A percentile compares a stretch with the other conserved stretches of the same genome.
Evolutionary conservation across 1,139 yeast species (phyloP).

Genomic region (Pichia sp.): DNA sequence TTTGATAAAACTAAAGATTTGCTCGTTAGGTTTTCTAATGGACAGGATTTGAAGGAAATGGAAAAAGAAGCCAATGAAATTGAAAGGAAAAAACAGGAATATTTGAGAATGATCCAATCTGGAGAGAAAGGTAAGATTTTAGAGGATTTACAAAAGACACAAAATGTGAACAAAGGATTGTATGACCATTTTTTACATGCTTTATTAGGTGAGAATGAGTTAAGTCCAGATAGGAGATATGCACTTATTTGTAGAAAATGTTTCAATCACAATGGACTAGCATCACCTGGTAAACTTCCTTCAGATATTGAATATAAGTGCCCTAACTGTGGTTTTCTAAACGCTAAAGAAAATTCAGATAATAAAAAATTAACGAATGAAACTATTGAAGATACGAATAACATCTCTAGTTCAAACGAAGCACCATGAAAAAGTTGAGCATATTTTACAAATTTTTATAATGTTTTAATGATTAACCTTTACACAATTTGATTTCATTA

Average conservation of each 20-base stretch:
- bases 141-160: slow-evolving; percentile 16
- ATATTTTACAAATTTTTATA: not conserved
- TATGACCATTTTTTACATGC: slow-evolving; percentile 44
- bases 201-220: slow-evolving; percentile 66
- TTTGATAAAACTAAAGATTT: slow-evolving; percentile 71
- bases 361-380: not conserved
- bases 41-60: slow-evolving; percentile 29
- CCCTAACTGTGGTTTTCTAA: slow-evolving; percentile 61
- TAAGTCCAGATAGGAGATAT: slow-evolving; percentile 53
- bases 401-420: not conserved
- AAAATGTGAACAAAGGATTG: slow-evolving; percentile 14
- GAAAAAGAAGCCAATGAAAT: slow-evolving; percentile 26
- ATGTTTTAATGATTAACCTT: not conserved
- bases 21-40: slow-evolving; percentile 55
- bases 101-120: slow-evolving; percentile 23
- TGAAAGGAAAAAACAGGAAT: slow-evolving; percentile 25
- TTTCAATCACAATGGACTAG: slow-evolving; percentile 69
- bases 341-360: slow-evolving; percentile 35
- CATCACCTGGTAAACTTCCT: slow-evolving; percentile 65
- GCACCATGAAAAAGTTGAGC: not conserved
- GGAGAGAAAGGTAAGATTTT: slow-evolving; percentile 18
- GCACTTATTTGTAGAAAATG: slow-evolving; percentile 71
- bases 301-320: slow-evolving; percentile 55
- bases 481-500: not conserved
- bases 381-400: not conserved